Base-by-base conservation (phyloP, 192 early-diverging fungal genomes). In the Podochytrium sp. region DNA sequence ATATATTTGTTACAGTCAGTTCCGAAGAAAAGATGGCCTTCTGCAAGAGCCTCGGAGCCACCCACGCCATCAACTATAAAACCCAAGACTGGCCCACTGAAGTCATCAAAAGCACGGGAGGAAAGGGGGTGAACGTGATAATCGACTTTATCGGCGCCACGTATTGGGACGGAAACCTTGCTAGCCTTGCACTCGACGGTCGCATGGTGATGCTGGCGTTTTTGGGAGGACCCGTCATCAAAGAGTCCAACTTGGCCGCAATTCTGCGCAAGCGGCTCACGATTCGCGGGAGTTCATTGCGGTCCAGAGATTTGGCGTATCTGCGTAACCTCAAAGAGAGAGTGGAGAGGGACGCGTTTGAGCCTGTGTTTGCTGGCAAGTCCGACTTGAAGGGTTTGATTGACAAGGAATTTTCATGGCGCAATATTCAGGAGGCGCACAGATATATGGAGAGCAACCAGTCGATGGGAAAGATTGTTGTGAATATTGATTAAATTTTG, bases 121-220 rank as follows among this genome's bases (percentile, higher is more conserved):
- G 86, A 4, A 86, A 85, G 53, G 95, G 95, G 23, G 94, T 84
- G 16, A 87, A 95, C 78, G 87, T 93, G 1, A 81, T 96, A 10
- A 88, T 91, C 71, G 95, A 97, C 50, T 94, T 95, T 43, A 91
- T 97, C 12, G 95, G 93, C 2, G 76, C 73, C 3, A 52, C 63
- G 41, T 74, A 86, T 75, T 81, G 76, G 73, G 58, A 79, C 34
- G 40, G 52, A 30, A 87, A 87, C 63, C 49, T 87, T 16, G 76
- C 65, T 32, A 83, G 85, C 27, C 81, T 91, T 30, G 93, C 92
- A 7, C 87, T 90, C 90, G 94, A 92, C 78, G 96, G 91, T 0
- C 91, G 94, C 34, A 82, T 96, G 38, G 81, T 94, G 18, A 89
- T 96, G 12, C 89, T 96, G 12, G 96, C 91, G 0, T 95, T 96